phyloP scores from a whole-genome alignment of 495 filamentous ascomycete genomes.

The Xylaria telfairii region DNA sequence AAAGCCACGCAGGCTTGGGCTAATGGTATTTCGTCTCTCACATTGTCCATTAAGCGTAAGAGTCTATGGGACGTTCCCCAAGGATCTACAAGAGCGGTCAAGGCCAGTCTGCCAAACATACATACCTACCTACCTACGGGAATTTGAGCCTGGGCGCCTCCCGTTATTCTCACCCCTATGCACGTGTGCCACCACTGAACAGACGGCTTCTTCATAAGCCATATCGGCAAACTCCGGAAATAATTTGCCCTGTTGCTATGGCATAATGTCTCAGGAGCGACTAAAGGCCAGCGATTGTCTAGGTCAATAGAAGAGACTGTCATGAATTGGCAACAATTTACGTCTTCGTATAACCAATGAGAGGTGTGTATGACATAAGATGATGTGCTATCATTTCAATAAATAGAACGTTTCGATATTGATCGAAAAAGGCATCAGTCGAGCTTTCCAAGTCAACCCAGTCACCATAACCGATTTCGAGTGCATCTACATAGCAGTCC shows the following conservation, averaged over 20 bases:
- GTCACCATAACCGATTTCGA: not conserved
- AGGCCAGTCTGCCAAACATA: not conserved
- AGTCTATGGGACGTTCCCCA: not conserved
- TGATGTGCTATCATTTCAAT: no score
- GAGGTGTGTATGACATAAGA: not conserved
- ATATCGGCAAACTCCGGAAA: not conserved
- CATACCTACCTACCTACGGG: no score
- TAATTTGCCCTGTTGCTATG: not conserved
- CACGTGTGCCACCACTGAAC: not conserved
- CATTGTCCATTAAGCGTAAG: no score
- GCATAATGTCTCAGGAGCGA: not conserved
- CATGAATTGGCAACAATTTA: not conserved
- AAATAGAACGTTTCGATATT: no score
- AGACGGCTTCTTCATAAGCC: not conserved
- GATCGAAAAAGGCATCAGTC: not conserved
- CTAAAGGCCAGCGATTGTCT: not conserved
- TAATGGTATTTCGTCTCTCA: no score
- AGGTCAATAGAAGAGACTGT: no score
- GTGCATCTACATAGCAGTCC: not conserved
- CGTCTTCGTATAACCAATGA: not conserved
- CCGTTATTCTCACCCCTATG: not conserved
- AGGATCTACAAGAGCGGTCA: not conserved
- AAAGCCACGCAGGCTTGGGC: no score
- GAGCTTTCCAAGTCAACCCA: not conserved
- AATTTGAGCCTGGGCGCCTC: not conserved